Conservation (phyloP, 2,329 filamentous ascomycete genomes). For the Cryphonectria parasitica region DNA sequence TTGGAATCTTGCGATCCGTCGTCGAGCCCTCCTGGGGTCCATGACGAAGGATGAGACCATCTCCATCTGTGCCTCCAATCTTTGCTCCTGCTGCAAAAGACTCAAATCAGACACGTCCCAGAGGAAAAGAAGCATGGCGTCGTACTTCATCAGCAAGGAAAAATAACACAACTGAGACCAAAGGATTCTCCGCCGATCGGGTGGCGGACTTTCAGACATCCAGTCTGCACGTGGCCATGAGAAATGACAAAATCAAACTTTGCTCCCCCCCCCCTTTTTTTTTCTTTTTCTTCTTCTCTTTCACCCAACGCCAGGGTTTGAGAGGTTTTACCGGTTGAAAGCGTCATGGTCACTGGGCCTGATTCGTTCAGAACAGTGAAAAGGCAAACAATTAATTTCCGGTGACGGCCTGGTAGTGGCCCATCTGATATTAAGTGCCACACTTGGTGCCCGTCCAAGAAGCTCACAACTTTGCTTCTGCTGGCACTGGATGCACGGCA, state of each 20-base stretch:
- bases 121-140: background rate
- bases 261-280: background rate
- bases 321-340: background rate
- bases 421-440: conserved; percentile 24
- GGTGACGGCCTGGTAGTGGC: conserved; percentile 19
- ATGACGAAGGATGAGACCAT: background rate
- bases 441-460: conserved; percentile 10
- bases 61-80: background rate
- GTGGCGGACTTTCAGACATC: background rate
- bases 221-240: background rate
- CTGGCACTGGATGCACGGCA: background rate
- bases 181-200: background rate
- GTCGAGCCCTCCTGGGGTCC: background rate
- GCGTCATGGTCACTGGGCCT: background rate
- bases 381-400: conserved; percentile 3
- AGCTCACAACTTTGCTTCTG: background rate
- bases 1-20: background rate
- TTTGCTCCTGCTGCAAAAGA: background rate
- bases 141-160: background rate
- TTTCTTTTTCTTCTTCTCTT: too few relatives aligned
- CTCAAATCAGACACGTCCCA: background rate
- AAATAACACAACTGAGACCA: background rate
- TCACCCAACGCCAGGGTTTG: background rate
- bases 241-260: background rate
- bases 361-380: background rate